Base-by-base conservation (phyloP, 768 basidiomycete genomes). In the Lentinus tigrinus region DNA sequence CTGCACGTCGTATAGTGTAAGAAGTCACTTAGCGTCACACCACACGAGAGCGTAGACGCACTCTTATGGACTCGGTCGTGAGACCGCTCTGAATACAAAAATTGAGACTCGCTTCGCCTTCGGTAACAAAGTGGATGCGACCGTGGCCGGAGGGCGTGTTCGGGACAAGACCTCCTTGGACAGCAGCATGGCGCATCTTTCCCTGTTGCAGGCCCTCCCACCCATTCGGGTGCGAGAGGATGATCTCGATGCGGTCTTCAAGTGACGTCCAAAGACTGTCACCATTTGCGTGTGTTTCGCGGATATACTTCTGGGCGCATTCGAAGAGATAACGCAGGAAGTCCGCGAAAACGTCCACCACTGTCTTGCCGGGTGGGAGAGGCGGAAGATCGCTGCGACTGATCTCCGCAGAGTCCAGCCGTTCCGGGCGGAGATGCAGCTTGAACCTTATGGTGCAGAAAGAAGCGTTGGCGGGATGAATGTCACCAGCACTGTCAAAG, bases 201-300 rank as follows among this genome's bases (percentile, higher is more conserved):
- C 70, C 72, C 60, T 87, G 86, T 63, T 88, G 85, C 1, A 66
- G 69, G 0, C 83, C 82, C 60, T 81, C 85, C 85, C 85, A 88
- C 0, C 83, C 85, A 61, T 87, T 86, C 4, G 85, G 85, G 61
- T 86, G 85, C 1, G 78, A 78, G 16, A 87, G 74, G 4, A 88
- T 74, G 56, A 79, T 82, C 31, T 83, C 76, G 27, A 81, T 76
- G 7, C 60, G 69, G 16, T 69, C 61, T 60, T 78, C 72, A 7
- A 84, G 59, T 7, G 75, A 76, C 8, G 64, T 66, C 83, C 81
- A 84, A 3, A 84, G 61, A 10, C 72, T 69, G 16, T 38, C 61
- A 1, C 84, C 83, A 57, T 72, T 75, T 0, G 72, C 64, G 42
- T 81, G 78, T 3, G 76, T 74, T 23, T 83, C 79, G 28, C 70